A percentile compares a stretch with the other conserved stretches of the same genome.
These are phyloP conservation scores for Angomonas deanei DNA, from an alignment of 208 protist genomes.

Conservation along the genomic window DNA sequence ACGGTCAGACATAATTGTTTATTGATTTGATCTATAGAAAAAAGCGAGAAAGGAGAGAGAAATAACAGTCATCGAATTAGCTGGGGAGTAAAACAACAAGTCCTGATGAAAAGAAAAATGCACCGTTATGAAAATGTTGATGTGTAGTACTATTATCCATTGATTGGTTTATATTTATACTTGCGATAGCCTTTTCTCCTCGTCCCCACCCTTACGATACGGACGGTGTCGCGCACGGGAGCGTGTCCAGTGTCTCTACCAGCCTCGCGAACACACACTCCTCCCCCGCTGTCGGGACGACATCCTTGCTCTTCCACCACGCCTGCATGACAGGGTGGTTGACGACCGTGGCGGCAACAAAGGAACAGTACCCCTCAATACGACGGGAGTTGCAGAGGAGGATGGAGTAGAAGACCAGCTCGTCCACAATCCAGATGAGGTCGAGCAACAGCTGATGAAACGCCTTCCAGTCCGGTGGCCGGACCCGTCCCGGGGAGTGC, in stretches of 20 bases:
- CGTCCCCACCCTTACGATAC: neutral
- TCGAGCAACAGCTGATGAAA: constrained; percentile 66
- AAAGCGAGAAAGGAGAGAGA: constrained; percentile 11
- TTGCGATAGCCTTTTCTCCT: neutral
- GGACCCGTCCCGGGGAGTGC: neutral
- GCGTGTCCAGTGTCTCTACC: constrained; percentile 31
- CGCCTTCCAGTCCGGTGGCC: neutral
- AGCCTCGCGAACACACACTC: constrained; percentile 18
- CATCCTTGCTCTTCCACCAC: constrained; percentile 39
- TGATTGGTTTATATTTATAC: neutral
- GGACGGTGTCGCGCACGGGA: constrained; percentile 36
- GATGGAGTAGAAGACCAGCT: constrained; percentile 75
- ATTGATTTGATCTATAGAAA: neutral
- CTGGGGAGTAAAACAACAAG: neutral
- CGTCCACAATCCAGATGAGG: constrained; percentile 79
- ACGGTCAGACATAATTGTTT: constrained; percentile 21
- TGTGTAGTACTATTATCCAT: neutral
- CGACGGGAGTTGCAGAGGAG: constrained; percentile 68
- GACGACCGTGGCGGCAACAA: constrained; percentile 51
- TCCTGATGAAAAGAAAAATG: neutral
- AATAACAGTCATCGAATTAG: constrained; percentile 10
- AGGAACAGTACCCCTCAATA: constrained; percentile 71
- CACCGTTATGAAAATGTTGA: neutral
- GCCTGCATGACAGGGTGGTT: constrained; percentile 64
- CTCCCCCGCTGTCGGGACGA: constrained; percentile 15